Percentiles rank a stretch among this genome's conserved stretches.
Conservation (phyloP, 2,329 filamentous ascomycete genomes). For the Neonectria punicea region DNA sequence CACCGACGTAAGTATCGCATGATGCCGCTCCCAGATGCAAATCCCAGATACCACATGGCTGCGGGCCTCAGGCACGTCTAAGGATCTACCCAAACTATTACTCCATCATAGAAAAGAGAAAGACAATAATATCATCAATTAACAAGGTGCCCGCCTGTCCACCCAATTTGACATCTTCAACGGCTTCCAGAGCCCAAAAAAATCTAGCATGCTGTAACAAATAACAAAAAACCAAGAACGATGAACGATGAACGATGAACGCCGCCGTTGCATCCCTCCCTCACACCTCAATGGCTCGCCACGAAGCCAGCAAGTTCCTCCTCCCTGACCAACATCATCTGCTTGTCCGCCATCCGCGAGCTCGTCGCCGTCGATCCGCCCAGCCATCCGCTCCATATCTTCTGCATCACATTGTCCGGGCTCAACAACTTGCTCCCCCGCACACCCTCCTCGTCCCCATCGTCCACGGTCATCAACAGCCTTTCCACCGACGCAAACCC, state of each 20-base stretch:
- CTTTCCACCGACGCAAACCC: constrained; percentile 51
- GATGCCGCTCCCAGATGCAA: constrained; percentile 4
- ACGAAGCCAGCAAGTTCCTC: constrained; percentile 51
- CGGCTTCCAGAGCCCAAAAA: constrained; percentile 17
- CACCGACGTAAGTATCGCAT: constrained; percentile 10
- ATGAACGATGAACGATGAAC: constrained; percentile 5
- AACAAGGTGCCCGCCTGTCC: not conserved
- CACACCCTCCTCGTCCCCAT: constrained; percentile 50
- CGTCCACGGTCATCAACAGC: constrained; percentile 55
- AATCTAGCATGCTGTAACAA: constrained; percentile 2
- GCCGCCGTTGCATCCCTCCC: not conserved
- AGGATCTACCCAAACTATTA: not conserved
- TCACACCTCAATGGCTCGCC: constrained; percentile 27
- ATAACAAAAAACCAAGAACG: not conserved
- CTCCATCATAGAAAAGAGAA: not conserved
- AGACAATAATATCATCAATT: not conserved
- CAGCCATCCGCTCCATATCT: constrained; percentile 60
- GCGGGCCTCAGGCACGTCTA: not conserved
- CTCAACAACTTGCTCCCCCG: constrained; percentile 44
- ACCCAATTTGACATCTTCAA: not conserved
- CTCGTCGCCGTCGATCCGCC: constrained; percentile 51
- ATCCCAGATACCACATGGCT: not conserved
- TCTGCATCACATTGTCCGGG: constrained; percentile 55
- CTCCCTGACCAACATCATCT: constrained; percentile 58
- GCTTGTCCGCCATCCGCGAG: constrained; percentile 53